These are phyloP conservation scores for Pneumocystis jirovecii DNA, from an alignment of 1,139 yeast genomes.

Conservation along the genomic window DNA sequence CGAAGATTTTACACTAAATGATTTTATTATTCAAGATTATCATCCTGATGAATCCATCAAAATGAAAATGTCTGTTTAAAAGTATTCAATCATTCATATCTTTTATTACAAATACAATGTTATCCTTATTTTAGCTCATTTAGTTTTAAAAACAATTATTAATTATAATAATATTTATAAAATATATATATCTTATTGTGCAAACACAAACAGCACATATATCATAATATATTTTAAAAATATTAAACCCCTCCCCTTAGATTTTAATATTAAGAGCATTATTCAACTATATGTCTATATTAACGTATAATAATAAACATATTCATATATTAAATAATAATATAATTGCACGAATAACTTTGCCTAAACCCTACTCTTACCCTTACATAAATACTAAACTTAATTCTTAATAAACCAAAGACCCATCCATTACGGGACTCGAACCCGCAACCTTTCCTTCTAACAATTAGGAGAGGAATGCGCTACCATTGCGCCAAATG, in stretches of 20 bases:
- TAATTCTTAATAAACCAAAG: not conserved
- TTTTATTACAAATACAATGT: not conserved
- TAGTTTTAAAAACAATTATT: not conserved
- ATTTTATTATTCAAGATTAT: conserved; percentile 65
- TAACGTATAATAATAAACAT: too few species aligned
- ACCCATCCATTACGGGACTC: conserved; percentile 17
- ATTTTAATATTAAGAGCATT: too few species aligned
- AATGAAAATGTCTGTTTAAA: conserved; percentile 61
- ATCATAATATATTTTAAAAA: too few species aligned
- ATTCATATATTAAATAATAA: too few species aligned
- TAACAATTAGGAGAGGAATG: conserved; percentile 18
- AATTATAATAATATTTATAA: too few species aligned
- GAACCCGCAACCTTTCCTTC: conserved; percentile 22
- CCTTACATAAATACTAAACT: too few species aligned
- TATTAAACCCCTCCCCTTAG: too few species aligned
- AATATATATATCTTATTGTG: too few species aligned
- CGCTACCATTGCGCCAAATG: conserved; percentile 21
- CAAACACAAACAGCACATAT: too few species aligned
- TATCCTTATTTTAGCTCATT: not conserved
- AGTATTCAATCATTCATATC: not conserved
- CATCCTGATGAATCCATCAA: conserved; percentile 70
- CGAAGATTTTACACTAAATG: conserved; percentile 80
- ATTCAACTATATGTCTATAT: too few species aligned
- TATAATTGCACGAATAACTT: too few species aligned
- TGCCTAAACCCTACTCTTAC: too few species aligned